These are phyloP conservation scores for Pulveroboletus ravenelii DNA, from an alignment of 768 basidiomycete genomes.

Conservation along the genomic window DNA sequence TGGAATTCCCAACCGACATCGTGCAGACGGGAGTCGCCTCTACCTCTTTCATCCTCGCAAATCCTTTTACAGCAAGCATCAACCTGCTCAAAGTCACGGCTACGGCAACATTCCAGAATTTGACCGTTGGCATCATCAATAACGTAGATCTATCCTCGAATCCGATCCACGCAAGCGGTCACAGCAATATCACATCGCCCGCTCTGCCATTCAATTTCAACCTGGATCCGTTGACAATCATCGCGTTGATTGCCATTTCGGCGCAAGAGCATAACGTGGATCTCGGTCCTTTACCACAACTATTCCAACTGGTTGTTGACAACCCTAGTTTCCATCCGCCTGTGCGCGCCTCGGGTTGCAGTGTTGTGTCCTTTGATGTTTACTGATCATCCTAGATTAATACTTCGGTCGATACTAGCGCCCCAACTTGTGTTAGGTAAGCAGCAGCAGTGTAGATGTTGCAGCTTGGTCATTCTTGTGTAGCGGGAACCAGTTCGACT, in stretches of 20 bases:
- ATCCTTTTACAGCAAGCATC: slow-evolving; percentile 72
- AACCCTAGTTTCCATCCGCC: slow-evolving; percentile 50
- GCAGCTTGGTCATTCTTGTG: slow-evolving; percentile 2
- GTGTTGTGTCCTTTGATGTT: not conserved
- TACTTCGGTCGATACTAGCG: slow-evolving; percentile 47
- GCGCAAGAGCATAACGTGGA: slow-evolving; percentile 52
- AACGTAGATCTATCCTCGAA: slow-evolving; percentile 48
- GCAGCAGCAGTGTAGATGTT: not conserved
- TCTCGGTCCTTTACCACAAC: slow-evolving; percentile 52
- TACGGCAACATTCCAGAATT: slow-evolving; percentile 48
- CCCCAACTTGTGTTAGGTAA: slow-evolving; percentile 58
- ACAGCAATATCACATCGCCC: slow-evolving; percentile 53
- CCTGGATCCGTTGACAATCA: slow-evolving; percentile 56
- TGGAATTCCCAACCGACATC: slow-evolving; percentile 61
- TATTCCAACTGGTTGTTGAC: slow-evolving; percentile 51
- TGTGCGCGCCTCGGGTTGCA: slow-evolving; percentile 29
- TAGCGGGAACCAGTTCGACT: slow-evolving; percentile 65
- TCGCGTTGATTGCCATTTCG: slow-evolving; percentile 47
- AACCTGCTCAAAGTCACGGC: slow-evolving; percentile 54
- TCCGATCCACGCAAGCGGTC: slow-evolving; percentile 58
- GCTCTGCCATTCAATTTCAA: slow-evolving; percentile 60
- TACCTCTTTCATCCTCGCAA: slow-evolving; percentile 52
- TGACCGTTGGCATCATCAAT: slow-evolving; percentile 57
- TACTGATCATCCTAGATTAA: slow-evolving; percentile 38
- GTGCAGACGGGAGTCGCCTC: slow-evolving; percentile 55